These are phyloP conservation scores for Tuber indicum DNA, from an alignment of 495 filamentous ascomycete species.

Conservation along the genomic window DNA sequence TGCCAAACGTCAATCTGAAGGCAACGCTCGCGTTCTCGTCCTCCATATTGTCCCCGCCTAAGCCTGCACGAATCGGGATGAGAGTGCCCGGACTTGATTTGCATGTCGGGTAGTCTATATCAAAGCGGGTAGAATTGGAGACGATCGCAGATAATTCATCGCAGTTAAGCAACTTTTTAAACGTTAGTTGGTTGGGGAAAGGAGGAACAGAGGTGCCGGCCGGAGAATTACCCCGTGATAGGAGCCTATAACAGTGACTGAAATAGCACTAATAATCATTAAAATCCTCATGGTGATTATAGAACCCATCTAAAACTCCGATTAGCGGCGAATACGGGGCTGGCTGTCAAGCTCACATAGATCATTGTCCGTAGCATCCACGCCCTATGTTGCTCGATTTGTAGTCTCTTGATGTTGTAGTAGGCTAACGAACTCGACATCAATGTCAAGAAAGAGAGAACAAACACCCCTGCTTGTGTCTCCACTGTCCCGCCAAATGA, in stretches of 20 bases:
- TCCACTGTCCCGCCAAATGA: conserved; percentile 48
- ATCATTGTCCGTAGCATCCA: conserved; percentile 54
- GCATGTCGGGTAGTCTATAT: conserved; percentile 46
- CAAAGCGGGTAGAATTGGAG: conserved; percentile 24
- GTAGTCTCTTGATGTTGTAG: conserved; percentile 50
- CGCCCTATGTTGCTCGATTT: conserved; percentile 53
- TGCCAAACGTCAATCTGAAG: conserved; percentile 46
- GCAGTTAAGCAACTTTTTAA: conserved; percentile 42
- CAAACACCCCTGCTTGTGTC: conserved; percentile 43
- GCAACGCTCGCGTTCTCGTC: conserved; percentile 42
- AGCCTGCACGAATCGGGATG: conserved; percentile 19
- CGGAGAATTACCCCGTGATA: conserved; percentile 38
- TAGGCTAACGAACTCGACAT: conserved; percentile 44
- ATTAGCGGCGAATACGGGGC: background rate
- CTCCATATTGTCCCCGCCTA: background rate
- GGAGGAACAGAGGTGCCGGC: background rate
- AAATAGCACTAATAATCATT: conserved; percentile 42
- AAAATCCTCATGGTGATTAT: conserved; percentile 50
- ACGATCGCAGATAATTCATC: conserved; percentile 45
- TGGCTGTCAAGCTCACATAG: conserved; percentile 39
- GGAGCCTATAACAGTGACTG: conserved; percentile 39
- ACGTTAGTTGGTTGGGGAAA: background rate
- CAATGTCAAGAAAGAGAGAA: conserved; percentile 44
- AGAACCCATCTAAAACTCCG: conserved; percentile 42
- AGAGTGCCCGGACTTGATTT: conserved; percentile 33